Evolutionary conservation across 306 rosid species (phyloP).

Genomic region (Luffa aegyptiaca): DNA sequence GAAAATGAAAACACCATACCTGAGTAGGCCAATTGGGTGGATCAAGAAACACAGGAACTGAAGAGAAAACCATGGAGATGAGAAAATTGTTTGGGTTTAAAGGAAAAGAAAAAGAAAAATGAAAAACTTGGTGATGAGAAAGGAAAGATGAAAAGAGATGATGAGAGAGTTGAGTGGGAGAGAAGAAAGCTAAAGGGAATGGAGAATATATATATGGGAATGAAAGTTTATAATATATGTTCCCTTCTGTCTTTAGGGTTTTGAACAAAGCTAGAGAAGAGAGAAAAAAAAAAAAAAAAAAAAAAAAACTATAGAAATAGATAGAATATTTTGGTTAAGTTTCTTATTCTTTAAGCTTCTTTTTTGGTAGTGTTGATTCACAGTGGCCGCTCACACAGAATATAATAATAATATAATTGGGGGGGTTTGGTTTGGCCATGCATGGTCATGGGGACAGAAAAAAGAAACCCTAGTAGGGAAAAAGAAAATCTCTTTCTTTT

Average conservation of each 20-base stretch:
- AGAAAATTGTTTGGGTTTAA: not conserved
- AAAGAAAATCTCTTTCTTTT: not conserved
- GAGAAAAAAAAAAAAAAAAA: not conserved
- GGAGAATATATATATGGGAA: not conserved
- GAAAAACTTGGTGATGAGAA: slow-evolving; percentile 26
- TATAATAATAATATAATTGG: not conserved
- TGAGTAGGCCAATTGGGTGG: slow-evolving; percentile 73
- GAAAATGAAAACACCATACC: slow-evolving; percentile 17
- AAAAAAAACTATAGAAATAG: not conserved
- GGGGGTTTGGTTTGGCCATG: slow-evolving; percentile 21
- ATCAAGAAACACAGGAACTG: slow-evolving; percentile 67
- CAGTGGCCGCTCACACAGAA: slow-evolving; percentile 22
- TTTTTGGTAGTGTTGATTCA: slow-evolving; percentile 20
- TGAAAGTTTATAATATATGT: slow-evolving; percentile 23
- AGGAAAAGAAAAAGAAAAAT: not conserved
- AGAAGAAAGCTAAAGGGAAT: slow-evolving; percentile 63
- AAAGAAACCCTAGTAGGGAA: slow-evolving; percentile 16
- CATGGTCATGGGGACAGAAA: slow-evolving; percentile 12
- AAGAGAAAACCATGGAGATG: slow-evolving; percentile 63
- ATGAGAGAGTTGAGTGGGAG: slow-evolving; percentile 31
- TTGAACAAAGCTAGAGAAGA: no score
- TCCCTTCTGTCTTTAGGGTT: slow-evolving; percentile 18
- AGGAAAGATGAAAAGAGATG: slow-evolving; percentile 20
- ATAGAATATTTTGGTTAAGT: slow-evolving; percentile 6
- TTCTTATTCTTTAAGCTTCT: slow-evolving; percentile 46